phyloP scores from a whole-genome alignment of 2,329 filamentous ascomycete genomes.

The Zasmidium angulare region DNA sequence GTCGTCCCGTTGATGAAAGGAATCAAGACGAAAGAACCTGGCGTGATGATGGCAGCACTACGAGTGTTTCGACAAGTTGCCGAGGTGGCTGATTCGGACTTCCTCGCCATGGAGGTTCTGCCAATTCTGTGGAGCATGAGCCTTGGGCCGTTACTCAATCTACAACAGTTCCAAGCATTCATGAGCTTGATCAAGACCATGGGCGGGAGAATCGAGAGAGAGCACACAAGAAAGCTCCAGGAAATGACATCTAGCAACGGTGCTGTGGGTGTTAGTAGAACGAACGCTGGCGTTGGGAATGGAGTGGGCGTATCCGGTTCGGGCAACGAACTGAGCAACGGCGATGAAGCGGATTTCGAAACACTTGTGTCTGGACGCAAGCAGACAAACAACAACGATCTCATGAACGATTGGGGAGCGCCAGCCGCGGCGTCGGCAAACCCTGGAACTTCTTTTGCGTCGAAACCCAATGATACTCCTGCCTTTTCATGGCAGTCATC shows the following conservation, averaged over 20 bases:
- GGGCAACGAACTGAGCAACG: slow-evolving; percentile 59
- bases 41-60: slow-evolving; percentile 92
- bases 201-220: slow-evolving; percentile 78
- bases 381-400: slow-evolving; percentile 36
- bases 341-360: slow-evolving; percentile 78
- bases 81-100: slow-evolving; percentile 78
- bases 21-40: slow-evolving; percentile 97
- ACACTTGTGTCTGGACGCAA: slow-evolving; percentile 78
- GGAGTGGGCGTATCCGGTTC: slow-evolving; percentile 57
- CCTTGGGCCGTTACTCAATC: slow-evolving; percentile 81
- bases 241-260: slow-evolving; percentile 66
- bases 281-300: slow-evolving; percentile 38
- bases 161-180: slow-evolving; percentile 81
- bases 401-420: slow-evolving; percentile 46
- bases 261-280: background rate
- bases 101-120: slow-evolving; percentile 85
- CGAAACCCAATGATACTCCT: slow-evolving; percentile 28
- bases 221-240: slow-evolving; percentile 84
- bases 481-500: slow-evolving; percentile 48
- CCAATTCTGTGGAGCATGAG: slow-evolving; percentile 91
- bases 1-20: slow-evolving; percentile 84
- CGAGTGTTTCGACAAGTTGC: slow-evolving; percentile 83
- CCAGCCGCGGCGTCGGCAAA: slow-evolving; percentile 27
- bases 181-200: slow-evolving; percentile 84
- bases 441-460: slow-evolving; percentile 10